Evolutionary conservation across 2,329 filamentous ascomycete species (phyloP), one percentile per base, ranked within the genome.

Genomic region (Apiospora phragmitis): DNA sequence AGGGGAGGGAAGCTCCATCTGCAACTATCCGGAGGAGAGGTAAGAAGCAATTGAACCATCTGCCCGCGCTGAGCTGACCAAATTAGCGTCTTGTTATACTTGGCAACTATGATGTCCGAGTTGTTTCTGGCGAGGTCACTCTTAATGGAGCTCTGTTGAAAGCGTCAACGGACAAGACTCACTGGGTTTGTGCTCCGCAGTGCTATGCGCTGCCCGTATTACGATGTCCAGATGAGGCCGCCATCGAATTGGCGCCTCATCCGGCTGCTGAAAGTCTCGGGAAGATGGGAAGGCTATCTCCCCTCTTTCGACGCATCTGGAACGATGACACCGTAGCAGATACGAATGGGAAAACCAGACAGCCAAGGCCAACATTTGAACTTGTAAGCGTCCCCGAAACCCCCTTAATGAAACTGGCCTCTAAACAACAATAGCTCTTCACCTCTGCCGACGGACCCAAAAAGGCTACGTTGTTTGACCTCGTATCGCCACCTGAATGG

Each of bases 121-220:
- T 95, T 0, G 76, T 83, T 11, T 84, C 84, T 68, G 93, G 93
- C 2, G 85, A 90, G 59, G 82, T 92, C 32, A 90, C 88, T 1
- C 79, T 95, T 35, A 87, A 89, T 18, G 92, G 93, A 21, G 90
- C 92, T 8, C 87, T 85, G 8, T 78, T 95, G 4, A 82, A 83
- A 14, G 78, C 86, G 1, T 18, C 29, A 0, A 81, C 55, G 0
- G 81, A 85, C 35, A 79, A 75, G 0, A 77, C 83, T 7, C 83
- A 87, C 73, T 90, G 88, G 83, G 84, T 93, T 21, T 89, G 89
- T 78, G 91, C 92, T 21, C 89, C 92, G 1, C 86, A 88, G 55
- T 93, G 91, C 47, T 89, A 94, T 76, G 90, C 93, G 0, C 80
- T 95, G 1, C 92, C 92, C 0, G 88, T 92, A 0, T 84, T 95